These are phyloP conservation scores for Tolypocladium tundrense DNA, from an alignment of 2,329 filamentous ascomycete genomes.

Conservation along the genomic window DNA sequence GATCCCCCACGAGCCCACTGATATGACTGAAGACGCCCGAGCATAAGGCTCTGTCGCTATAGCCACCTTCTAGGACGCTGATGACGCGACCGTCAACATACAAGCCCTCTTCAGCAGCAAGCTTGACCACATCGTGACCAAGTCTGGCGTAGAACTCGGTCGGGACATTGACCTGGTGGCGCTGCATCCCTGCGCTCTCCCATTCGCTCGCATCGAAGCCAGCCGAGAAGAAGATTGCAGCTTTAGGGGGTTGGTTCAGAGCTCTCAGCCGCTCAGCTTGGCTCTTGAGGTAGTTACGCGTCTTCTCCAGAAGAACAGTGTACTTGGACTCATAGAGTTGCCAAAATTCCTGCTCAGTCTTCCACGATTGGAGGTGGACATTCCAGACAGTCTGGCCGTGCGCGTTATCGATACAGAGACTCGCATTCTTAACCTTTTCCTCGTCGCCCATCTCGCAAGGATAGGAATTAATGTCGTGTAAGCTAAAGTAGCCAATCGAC, in stretches of 20 bases:
- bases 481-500: conserved; percentile 87
- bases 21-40: conserved; percentile 88
- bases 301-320: conserved; percentile 65
- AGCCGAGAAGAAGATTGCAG: conserved; percentile 87
- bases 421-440: conserved; percentile 88
- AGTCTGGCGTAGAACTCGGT: conserved; percentile 94
- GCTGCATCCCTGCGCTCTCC: conserved; percentile 87
- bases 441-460: conserved; percentile 91
- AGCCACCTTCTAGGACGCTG: conserved; percentile 91
- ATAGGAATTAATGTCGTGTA: conserved; percentile 98
- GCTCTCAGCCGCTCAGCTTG: conserved; percentile 58
- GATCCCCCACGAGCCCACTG: conserved; percentile 62
- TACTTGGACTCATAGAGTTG: conserved; percentile 74
- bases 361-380: conserved; percentile 84
- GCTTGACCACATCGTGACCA: conserved; percentile 70
- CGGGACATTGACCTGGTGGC: conserved; percentile 90
- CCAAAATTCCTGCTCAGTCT: conserved; percentile 79
- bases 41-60: conserved; percentile 81
- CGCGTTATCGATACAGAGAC: conserved; percentile 85
- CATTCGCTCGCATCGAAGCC: conserved; percentile 96
- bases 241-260: conserved; percentile 56
- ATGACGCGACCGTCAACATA: conserved; percentile 76
- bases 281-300: conserved; percentile 61
- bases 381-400: conserved; percentile 96
- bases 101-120: conserved; percentile 71